Evolutionary conservation across 306 rosid species (phyloP), one percentile per base, ranked within the genome.

Genomic region (Cucumis melo): DNA sequence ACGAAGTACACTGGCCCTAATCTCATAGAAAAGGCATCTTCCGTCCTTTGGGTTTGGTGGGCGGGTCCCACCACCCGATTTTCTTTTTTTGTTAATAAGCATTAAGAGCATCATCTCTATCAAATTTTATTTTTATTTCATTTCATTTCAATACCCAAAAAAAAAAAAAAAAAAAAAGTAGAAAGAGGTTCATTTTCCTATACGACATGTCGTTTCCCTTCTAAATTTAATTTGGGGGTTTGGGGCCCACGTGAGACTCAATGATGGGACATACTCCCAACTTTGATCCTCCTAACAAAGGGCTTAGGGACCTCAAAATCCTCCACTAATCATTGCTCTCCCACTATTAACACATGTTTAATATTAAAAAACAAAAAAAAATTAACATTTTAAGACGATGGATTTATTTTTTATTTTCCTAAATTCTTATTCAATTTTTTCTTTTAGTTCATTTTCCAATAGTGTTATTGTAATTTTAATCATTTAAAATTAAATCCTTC

Each of bases 241-340:
- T 5, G 57, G 78, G 78, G 5, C 70, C 78, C 70, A 58, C 3
- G 57, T 15, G 42, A 21, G 68, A 23, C 48, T 39, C 29, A 6
- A 63, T 34, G 41, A 64, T 79, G 87, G 83, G 91, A 90, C 93
- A 87, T 78, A 75, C 73, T 86, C 86, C 93, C 65, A 88, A 85
- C 81, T 87, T 90, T 85, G 91, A 86, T 87, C 74, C 80, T 68
- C 74, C 61, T 74, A 79, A 76, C 77, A 78, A 77, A 67, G 17
- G 73, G 74, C 29, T 82, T 79, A 81, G 78, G 83, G 83, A 79
- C 86, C 56, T 82, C 87, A 88, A 86, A 85, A 84, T 87, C 89
- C 82, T 81, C 80, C 81, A 72, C 78, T 86, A 90, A 90, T 90
- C 87, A 92, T 90, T 90, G 79, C 90, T 71, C 80, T 73, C 61